Base-by-base conservation (phyloP, 2,329 filamentous ascomycete genomes). In the Xylariaceae sp. region DNA sequence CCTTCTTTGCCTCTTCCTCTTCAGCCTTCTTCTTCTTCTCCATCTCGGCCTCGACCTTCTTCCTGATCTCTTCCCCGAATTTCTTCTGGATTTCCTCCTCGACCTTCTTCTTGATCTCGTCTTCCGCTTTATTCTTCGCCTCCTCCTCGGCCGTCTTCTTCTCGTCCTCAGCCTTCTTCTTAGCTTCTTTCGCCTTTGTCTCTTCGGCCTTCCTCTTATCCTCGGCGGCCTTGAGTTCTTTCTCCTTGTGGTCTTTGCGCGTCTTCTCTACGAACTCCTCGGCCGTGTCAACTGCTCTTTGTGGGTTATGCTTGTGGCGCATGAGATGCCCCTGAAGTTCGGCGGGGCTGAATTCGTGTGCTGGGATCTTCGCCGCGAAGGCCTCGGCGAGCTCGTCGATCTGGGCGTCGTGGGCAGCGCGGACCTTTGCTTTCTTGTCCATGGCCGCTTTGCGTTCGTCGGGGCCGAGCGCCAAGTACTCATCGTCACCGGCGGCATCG, bases 321-420 rank as follows among this genome's bases (percentile, higher is more conserved):
- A 87, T 74, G 45, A 87, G 74, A 53, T 80, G 80, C 4, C 84
- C 84, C 67, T 87, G 84, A 4, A 87, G 77, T 71, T 87, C 83
- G 5, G 84, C 84, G 0, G 84, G 84, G 50, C 80, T 84, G 66
- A 87, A 87, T 67, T 84, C 78, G 39, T 78, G 73, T 24, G 76
- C 74, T 0, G 84, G 84, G n/a, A 87, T 75, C 67, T 74, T 75
- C 7, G 72, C 65, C 1, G 79, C 76, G 56, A 87, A 87, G 48
- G 76, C 64, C 11, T 67, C 52, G 1, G 83, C 80, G n/a, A 85
- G 72, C 3, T 61, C 62, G 14, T 76, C 71, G n/a, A 86, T 70
- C n/a, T 66, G 69, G 19, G 76, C 73, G 4, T 75, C 69, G 11
- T 75, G 74, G 49, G 73, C 73, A 1, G 67, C 69, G 11, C 70